Conservation (phyloP, 805 yeast genomes). For the Pichia gijzeniarum region DNA sequence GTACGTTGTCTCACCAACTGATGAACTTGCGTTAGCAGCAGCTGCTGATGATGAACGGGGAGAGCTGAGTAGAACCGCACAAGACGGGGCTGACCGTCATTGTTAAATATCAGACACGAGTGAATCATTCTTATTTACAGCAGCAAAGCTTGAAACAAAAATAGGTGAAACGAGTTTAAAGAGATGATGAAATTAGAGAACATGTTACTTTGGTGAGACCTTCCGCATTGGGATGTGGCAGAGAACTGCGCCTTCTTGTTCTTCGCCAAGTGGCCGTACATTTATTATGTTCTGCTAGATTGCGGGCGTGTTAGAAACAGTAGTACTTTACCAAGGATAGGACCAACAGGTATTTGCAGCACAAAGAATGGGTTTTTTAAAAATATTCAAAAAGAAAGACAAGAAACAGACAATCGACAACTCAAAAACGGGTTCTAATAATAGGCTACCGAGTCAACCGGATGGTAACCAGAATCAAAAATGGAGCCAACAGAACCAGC, state of each 20-base stretch:
- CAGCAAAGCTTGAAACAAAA: too few relatives aligned
- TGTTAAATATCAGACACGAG: conserved; percentile 47
- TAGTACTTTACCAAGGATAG: too few relatives aligned
- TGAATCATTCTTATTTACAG: conserved; percentile 23
- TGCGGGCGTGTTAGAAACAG: too few relatives aligned
- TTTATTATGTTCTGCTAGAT: too few relatives aligned
- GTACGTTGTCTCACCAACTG: conserved; percentile 67
- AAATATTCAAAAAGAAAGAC: conserved; percentile 5
- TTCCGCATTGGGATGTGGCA: conserved; percentile 1
- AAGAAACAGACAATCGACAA: background rate
- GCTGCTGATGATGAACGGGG: conserved; percentile 74
- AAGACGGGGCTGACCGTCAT: conserved; percentile 82
- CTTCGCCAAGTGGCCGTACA: conserved; percentile 18
- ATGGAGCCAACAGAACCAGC: too few relatives aligned
- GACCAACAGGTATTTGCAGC: too few relatives aligned
- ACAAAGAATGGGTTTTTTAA: conserved; percentile 2
- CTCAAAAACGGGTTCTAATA: background rate
- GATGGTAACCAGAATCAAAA: too few relatives aligned
- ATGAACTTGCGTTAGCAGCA: conserved; percentile 75
- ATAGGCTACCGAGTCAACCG: background rate
- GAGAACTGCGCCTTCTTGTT: conserved; percentile 37
- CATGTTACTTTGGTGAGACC: background rate
- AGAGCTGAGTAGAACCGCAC: conserved; percentile 90
- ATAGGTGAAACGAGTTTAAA: too few relatives aligned
- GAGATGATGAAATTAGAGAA: too few relatives aligned